A percentile compares a stretch with the other conserved stretches of the same genome.
phyloP scores from a whole-genome alignment of 2,329 filamentous ascomycete species.

The Hypoxylon sp. region DNA sequence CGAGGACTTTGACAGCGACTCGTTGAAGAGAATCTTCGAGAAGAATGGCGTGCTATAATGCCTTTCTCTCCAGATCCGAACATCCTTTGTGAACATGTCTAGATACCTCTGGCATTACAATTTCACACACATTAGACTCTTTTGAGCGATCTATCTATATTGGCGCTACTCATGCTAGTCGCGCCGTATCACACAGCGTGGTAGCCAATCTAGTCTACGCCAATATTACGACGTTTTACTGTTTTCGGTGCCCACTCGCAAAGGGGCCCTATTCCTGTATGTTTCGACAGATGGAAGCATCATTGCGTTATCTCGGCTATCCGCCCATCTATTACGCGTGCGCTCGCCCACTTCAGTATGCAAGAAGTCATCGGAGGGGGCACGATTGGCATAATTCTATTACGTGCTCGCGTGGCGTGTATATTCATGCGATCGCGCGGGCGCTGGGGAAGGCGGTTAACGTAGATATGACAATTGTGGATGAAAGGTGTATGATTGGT shows the following conservation, averaged over 20 bases:
- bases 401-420: neutral
- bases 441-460: conserved; percentile 1
- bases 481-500: conserved; percentile 15
- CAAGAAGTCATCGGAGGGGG: neutral
- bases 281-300: conserved; percentile 6
- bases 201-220: neutral
- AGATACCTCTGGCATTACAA: conserved; percentile 18
- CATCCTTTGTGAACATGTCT: neutral
- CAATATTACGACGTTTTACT: conserved; percentile 2
- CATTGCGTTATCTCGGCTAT: neutral
- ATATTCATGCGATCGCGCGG: neutral
- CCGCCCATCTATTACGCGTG: neutral
- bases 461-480: conserved; percentile 32
- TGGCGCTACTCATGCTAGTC: neutral
- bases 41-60: conserved; percentile 65
- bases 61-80: neutral
- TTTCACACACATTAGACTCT: conserved; percentile 3
- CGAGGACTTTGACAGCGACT: conserved; percentile 66
- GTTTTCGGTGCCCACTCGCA: neutral
- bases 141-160: neutral
- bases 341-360: neutral
- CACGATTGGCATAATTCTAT: neutral
- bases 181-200: neutral
- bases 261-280: neutral
- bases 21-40: conserved; percentile 64